phyloP scores from a whole-genome alignment of 1,284 basidiomycete genomes.

The Austropuccinia psidii region DNA sequence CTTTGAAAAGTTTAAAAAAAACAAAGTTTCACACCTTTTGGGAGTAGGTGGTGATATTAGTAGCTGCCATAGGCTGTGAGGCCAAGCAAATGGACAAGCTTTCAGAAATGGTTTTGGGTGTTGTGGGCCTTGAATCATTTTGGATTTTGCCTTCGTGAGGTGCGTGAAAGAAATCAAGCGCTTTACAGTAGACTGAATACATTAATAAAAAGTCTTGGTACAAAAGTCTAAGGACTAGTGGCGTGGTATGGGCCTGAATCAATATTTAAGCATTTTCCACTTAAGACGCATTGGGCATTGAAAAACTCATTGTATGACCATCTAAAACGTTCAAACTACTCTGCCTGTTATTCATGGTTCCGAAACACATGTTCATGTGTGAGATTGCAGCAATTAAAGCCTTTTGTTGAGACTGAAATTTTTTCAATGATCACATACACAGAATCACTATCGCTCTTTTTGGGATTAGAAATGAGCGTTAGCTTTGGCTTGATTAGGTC shows the following conservation, averaged over 20 bases:
- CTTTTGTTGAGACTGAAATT: slow-evolving; percentile 28
- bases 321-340: slow-evolving; percentile 31
- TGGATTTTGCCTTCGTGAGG: neutral
- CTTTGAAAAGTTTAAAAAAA: no score
- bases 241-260: slow-evolving; percentile 33
- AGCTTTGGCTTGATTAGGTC: slow-evolving; percentile 32
- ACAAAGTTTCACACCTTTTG: no score
- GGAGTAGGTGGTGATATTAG: no score
- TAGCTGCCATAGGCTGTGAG: no score
- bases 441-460: slow-evolving; percentile 32
- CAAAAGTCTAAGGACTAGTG: slow-evolving; percentile 24
- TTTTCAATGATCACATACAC: slow-evolving; percentile 34
- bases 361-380: slow-evolving; percentile 33
- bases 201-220: slow-evolving; percentile 31
- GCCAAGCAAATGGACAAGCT: neutral
- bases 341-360: slow-evolving; percentile 26
- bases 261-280: neutral
- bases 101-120: neutral
- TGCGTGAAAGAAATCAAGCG: slow-evolving; percentile 21
- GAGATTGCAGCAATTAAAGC: slow-evolving; percentile 15
- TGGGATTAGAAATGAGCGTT: slow-evolving; percentile 32
- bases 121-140: neutral
- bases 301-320: slow-evolving; percentile 33
- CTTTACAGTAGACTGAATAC: slow-evolving; percentile 34
- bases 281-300: slow-evolving; percentile 8